phyloP scores from a whole-genome alignment of 306 rosid genomes.

The Carpinus fangiana region DNA sequence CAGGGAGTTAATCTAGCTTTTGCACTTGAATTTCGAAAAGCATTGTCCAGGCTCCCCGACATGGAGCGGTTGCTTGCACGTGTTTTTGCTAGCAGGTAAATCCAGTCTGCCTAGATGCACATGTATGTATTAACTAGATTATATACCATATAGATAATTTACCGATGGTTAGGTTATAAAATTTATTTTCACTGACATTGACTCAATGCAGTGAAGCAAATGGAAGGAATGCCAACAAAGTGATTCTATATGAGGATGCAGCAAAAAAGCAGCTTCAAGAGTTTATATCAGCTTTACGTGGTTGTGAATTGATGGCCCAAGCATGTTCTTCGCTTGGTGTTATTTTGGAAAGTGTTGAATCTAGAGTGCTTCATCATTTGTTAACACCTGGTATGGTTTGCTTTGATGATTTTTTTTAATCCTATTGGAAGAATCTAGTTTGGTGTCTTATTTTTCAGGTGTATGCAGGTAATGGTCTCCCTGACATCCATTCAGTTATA shows the following conservation, averaged over 20 bases:
- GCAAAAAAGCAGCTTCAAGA: conserved; percentile 82
- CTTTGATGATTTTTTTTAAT: conserved; percentile 2
- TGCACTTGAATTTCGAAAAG: conserved; percentile 70
- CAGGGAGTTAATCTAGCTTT: conserved; percentile 77
- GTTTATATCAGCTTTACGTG: conserved; percentile 74
- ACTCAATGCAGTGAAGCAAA: conserved; percentile 66
- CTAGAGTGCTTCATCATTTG: conserved; percentile 61
- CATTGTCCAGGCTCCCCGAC: conserved; percentile 68
- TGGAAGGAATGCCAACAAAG: conserved; percentile 86
- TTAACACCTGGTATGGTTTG: conserved; percentile 69
- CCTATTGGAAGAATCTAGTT: conserved; percentile 23
- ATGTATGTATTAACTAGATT: conserved; percentile 10
- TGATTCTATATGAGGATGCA: conserved; percentile 86
- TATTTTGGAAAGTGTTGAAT: conserved; percentile 60
- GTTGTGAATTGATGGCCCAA: conserved; percentile 80
- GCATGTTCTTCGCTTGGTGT: conserved; percentile 66
- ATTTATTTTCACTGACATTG: conserved; percentile 31
- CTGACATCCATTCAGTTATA: conserved; percentile 52
- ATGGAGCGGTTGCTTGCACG: conserved; percentile 90
- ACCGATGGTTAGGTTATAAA: conserved; percentile 22
- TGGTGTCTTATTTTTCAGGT: conserved; percentile 17
- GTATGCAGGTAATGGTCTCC: conserved; percentile 73
- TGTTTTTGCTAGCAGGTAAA: conserved; percentile 69
- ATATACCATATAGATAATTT: conserved; percentile 13
- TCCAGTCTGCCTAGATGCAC: conserved; percentile 17